These are phyloP conservation scores for Tylopilus felleus DNA, from an alignment of 768 basidiomycete species.

Conservation along the genomic window DNA sequence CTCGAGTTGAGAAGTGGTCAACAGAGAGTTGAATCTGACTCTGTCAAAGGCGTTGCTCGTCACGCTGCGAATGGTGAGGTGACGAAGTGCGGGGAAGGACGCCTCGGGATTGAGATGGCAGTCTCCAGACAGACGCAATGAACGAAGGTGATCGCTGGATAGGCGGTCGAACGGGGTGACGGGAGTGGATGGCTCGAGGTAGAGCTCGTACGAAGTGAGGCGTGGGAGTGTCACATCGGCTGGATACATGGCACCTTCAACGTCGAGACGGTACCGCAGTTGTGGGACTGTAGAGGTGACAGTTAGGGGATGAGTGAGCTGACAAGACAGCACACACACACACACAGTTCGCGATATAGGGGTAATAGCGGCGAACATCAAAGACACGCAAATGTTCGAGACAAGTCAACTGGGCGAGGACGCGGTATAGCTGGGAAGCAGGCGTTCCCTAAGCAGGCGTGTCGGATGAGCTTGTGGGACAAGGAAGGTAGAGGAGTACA, in stretches of 20 bases:
- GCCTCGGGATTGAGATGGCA: conserved; percentile 19
- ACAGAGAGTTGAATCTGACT: conserved; percentile 24
- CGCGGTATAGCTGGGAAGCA: conserved; percentile 30
- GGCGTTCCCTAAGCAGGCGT: conserved; percentile 14
- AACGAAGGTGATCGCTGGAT: conserved; percentile 20
- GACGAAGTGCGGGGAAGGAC: conserved; percentile 18
- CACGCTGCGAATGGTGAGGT: conserved; percentile 32
- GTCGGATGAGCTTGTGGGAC: background rate
- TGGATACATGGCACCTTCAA: conserved; percentile 40
- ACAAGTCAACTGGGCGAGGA: background rate
- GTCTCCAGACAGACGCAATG: conserved; percentile 37
- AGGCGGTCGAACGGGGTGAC: conserved; percentile 30
- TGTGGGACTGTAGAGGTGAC: conserved; percentile 16
- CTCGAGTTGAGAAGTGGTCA: conserved; percentile 30
- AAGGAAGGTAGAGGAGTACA: conserved; percentile 9
- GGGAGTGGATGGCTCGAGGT: conserved; percentile 30
- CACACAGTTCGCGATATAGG: too few relatives aligned
- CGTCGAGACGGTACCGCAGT: conserved; percentile 24
- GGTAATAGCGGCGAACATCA: conserved; percentile 22
- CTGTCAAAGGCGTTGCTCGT: conserved; percentile 37
- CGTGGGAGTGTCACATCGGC: background rate
- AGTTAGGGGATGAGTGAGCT: conserved; percentile 1
- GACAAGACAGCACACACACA: background rate
- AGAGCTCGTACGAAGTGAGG: conserved; percentile 34
- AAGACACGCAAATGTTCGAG: too few relatives aligned